A percentile compares a stretch with the other conserved stretches of the same genome.
Evolutionary conservation across 1,284 basidiomycete species (phyloP).

Genomic region (Leccinum subrobustum): DNA sequence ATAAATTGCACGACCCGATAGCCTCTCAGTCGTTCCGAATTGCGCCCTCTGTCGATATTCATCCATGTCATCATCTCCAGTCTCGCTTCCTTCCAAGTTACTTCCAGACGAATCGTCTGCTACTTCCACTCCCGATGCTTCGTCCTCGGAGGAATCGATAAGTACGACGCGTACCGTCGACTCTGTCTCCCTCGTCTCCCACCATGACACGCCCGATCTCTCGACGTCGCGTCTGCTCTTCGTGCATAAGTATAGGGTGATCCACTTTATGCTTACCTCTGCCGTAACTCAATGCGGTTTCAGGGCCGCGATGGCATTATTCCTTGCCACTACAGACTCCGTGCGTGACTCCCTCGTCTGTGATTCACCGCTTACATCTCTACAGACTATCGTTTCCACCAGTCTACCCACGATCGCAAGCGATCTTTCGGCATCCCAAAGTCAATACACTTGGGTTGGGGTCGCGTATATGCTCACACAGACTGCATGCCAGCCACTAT

Average conservation of each 20-base stretch:
- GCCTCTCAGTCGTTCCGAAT: constrained; percentile 2
- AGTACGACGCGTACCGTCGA: constrained; percentile 21
- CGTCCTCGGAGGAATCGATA: constrained; percentile 25
- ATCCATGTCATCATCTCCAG: constrained; percentile 19
- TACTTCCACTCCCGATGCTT: constrained; percentile 5
- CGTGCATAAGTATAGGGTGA: constrained; percentile 53
- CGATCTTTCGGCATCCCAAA: constrained; percentile 60
- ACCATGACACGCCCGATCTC: constrained; percentile 28
- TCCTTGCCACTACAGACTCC: constrained; percentile 80
- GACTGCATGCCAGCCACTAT: constrained; percentile 77
- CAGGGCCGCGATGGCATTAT: constrained; percentile 72
- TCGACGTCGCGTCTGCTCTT: constrained; percentile 50
- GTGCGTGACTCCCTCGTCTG: constrained; percentile 42
- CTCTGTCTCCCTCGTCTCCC: constrained; percentile 25
- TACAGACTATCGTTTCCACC: constrained; percentile 78
- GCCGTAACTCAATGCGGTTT: constrained; percentile 10
- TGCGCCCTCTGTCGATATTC: constrained; percentile 6
- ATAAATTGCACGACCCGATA: constrained; percentile 26
- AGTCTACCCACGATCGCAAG: constrained; percentile 73
- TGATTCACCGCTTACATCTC: constrained; percentile 18
- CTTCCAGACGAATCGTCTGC: constrained; percentile 4
- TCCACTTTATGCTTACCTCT: constrained; percentile 9
- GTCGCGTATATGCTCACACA: constrained; percentile 81
- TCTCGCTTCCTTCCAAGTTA: constrained; percentile 18
- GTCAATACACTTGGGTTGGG: constrained; percentile 81